A percentile compares a stretch with the other conserved stretches of the same genome.
Evolutionary conservation across 345 rosid species (phyloP).

Genomic region (Lagerstroemia speciosa): DNA sequence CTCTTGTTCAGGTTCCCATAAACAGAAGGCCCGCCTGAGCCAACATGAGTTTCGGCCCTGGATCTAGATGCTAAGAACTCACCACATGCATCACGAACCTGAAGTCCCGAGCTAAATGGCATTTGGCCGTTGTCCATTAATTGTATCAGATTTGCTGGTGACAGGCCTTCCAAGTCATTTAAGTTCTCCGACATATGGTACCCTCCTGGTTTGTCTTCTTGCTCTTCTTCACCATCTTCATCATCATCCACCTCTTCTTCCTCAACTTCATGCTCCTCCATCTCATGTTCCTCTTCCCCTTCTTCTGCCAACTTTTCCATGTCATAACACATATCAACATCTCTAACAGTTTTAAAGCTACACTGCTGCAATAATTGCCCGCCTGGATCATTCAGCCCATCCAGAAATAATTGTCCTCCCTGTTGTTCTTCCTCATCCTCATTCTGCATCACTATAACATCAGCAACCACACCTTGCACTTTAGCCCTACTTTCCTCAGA

Average conservation of each 20-base stretch:
- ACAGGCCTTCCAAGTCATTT: conserved; percentile 33
- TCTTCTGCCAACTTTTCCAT: conserved; percentile 16
- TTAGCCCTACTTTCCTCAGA: background rate
- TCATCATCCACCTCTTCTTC: conserved; percentile 26
- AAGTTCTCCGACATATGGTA: conserved; percentile 38
- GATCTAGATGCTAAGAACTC: conserved; percentile 46
- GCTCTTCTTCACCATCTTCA: conserved; percentile 19
- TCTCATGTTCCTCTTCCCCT: conserved; percentile 21
- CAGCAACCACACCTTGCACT: conserved; percentile 6
- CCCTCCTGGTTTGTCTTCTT: conserved; percentile 21
- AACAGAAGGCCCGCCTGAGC: conserved; percentile 39
- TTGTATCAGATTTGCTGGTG: conserved; percentile 50
- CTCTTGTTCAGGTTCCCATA: conserved; percentile 55
- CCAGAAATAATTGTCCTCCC: conserved; percentile 33
- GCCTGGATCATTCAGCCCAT: conserved; percentile 25
- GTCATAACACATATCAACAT: conserved; percentile 13
- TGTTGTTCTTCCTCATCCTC: conserved; percentile 17
- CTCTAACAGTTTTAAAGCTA: conserved; percentile 13
- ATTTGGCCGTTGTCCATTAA: conserved; percentile 48
- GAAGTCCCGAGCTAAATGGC: conserved; percentile 46
- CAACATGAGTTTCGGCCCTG: conserved; percentile 39
- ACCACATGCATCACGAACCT: conserved; percentile 36
- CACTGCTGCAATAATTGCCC: conserved; percentile 42
- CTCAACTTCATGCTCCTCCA: conserved; percentile 24
- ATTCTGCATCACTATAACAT: conserved; percentile 45